Base-by-base conservation (phyloP, 192 early-diverging fungal genomes). In the Rhizophagus clarus region DNA sequence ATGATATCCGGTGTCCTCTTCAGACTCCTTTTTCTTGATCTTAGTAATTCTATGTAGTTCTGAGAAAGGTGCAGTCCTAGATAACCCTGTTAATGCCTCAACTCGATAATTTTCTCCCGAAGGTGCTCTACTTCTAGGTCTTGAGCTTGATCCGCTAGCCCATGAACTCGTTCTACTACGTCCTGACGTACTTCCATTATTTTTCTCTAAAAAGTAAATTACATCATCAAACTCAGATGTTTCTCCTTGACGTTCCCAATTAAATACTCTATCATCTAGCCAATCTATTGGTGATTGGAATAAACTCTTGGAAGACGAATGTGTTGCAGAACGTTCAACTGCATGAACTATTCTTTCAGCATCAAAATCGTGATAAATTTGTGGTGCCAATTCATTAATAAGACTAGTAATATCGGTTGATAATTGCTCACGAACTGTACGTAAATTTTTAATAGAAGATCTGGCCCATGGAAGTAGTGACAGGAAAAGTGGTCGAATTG, bases 331-430 rank as follows among this genome's bases (percentile, higher is more conserved):
- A 75, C 40, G 77, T 82, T 62, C 80, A 79, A 29, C 34, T n/a
- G 83, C 80, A 24, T 86, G 76, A 29, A 84, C 42, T 26, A 86
- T 86, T 0, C 85, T 80, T 51, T 84, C 82, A 31, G 84, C 85
- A 79, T 90, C 88, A 84, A 95, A 95, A 77, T 95, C 92, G 15
- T 89, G 88, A 80, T 92, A 95, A 63, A 93, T 90, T 79, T 93
- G 88, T 14, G 94, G 94, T 17, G 93, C 96, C 29, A 96, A 89
- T 72, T 97, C 95, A 63, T 95, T 94, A 76, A 99, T 94, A 31
- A 95, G 77, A 2, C 89, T 87, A 22, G 92, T 95, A 71, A 99
- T 90, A 62, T 94, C 89, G 69, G 88, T 87, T 17, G 94, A 91
- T 2, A 99, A 88, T 61, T 94, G 87, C 40, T 91, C 85, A 31